Evolutionary conservation across 1,284 basidiomycete genomes (phyloP), one percentile per base, ranked within the genome.

Genomic region (Cryptococcus sp.): DNA sequence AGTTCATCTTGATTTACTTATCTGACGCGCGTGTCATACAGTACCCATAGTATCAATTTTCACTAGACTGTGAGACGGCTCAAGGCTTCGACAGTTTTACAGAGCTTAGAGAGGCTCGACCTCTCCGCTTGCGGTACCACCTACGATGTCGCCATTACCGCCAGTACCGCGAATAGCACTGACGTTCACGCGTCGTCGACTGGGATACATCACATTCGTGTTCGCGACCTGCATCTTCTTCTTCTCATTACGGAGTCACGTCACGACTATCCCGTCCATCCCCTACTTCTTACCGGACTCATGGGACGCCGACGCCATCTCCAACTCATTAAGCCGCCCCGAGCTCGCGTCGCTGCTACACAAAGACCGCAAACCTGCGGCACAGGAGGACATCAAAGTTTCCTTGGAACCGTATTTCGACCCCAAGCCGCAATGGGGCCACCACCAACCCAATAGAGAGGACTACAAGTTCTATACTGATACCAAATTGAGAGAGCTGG

Each of bases 401-500:
- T 45, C 48, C 7, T 19, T 58, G 7, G 47, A 49, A 20, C 41
- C 47, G 22, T 53, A 58, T 22, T 58, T 58, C 45, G 17, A n/a
- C 8, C 35, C 47, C 3, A 46, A 50, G 13, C 52, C 52, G 10
- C 45, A 50, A 27, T 58, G 52, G 57, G 57, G 52, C 8, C 51
- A 48, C n/a, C 19, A 19, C 22, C 47, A 52, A 5, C 55, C 52
- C 27, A 48, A 51, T 42, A 49, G 57, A 48, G 57, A 58, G 16
- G 57, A 54, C 46, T 58, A 58, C 25, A 58, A 58, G 41, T 43
- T 35, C 19, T 42, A 58, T 23, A 49, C 52, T 19, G 57, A 58
- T 5, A 35, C 17, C 19, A 25, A 58, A 19, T 22, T 58, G 48
- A 54, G 57, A 38, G 52, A 58, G 20, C 41, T 58, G 35, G 57